Evolutionary conservation across 2,329 filamentous ascomycete genomes (phyloP).

Genomic region (Botrytis cinerea): DNA sequence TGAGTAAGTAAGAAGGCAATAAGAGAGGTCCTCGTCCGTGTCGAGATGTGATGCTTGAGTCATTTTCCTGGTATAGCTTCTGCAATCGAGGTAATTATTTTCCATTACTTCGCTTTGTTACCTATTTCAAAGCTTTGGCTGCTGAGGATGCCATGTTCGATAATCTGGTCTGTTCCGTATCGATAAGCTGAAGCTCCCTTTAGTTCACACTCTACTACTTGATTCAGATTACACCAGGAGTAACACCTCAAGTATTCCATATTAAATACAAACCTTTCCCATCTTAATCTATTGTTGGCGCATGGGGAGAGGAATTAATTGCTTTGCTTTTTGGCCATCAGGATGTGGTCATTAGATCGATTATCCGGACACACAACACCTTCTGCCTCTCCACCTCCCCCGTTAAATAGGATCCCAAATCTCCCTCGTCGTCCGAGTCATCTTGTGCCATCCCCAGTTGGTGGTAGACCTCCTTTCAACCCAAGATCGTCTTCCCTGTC

Average conservation of each 20-base stretch:
- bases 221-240: not conserved
- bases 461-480: slow-evolving; percentile 65
- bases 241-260: not conserved
- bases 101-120: not conserved
- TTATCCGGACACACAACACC: slow-evolving; percentile 68
- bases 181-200: slow-evolving; percentile 20
- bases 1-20: not conserved
- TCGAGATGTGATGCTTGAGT: not conserved
- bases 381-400: slow-evolving; percentile 58
- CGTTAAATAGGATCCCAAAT: slow-evolving; percentile 65
- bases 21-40: not conserved
- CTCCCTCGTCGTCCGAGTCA: slow-evolving; percentile 67
- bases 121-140: not conserved
- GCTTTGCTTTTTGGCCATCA: slow-evolving; percentile 1
- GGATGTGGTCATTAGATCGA: slow-evolving; percentile 84
- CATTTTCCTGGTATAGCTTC: not conserved
- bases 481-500: slow-evolving; percentile 78
- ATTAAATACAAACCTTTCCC: not conserved
- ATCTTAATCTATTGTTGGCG: not conserved
- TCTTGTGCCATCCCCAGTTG: slow-evolving; percentile 68
- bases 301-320: not conserved
- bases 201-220: not conserved
- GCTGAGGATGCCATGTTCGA: slow-evolving; percentile 12
- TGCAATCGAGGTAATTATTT: not conserved
- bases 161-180: slow-evolving; percentile 21